Evolutionary conservation across 2,329 filamentous ascomycete species (phyloP), one percentile per base, ranked within the genome.

Genomic region (Torrubiellomyces zombiae): DNA sequence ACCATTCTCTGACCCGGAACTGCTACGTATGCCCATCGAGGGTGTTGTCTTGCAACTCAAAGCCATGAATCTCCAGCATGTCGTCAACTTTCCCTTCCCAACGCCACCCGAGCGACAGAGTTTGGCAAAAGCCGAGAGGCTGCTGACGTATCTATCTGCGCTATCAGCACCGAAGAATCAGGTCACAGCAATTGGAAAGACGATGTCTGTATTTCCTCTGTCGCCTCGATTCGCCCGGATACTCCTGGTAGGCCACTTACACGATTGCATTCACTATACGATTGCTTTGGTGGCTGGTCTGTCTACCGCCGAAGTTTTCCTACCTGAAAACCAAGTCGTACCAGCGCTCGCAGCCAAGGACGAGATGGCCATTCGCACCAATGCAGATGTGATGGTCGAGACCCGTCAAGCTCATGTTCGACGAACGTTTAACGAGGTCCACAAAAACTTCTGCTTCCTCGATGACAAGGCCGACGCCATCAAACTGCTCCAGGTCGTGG

Each of bases 71-170:
- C 67, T 94, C 16, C 78, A 86, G 31, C 75, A 85, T 29, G 77
- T 98, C 6, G 67, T 81, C 45, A 91, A 89, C 49, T 98, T 98
- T 46, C 89, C 91, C 1, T 98, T 95, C 46, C 89, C 89, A 4
- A 95, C 86, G 9, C 74, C 83, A 0, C 89, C 89, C 2, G 75
- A 83, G 38, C 65, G 73, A 9, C 60, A 72, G 26, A 80, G 73
- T 33, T 60, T 98, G 12, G 67, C 69, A 24, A 81, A 77, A 43
- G 83, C 89, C 1, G 89, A 98, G 53, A 82, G 76, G 42, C 61
- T 94, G 6, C 60, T 98, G 7, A 74, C 68, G 23, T 91, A 93
- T 44, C 64, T 98, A 4, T 81, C 81, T 1, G 89, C 86, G 1
- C 60, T 95, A 16, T 70, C 72, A 8, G n/a, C n/a, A n/a, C 38